Percentiles rank a stretch among this genome's conserved stretches.
Conservation (phyloP, 2,329 filamentous ascomycete genomes). For the Ophiostoma tasmaniense region DNA sequence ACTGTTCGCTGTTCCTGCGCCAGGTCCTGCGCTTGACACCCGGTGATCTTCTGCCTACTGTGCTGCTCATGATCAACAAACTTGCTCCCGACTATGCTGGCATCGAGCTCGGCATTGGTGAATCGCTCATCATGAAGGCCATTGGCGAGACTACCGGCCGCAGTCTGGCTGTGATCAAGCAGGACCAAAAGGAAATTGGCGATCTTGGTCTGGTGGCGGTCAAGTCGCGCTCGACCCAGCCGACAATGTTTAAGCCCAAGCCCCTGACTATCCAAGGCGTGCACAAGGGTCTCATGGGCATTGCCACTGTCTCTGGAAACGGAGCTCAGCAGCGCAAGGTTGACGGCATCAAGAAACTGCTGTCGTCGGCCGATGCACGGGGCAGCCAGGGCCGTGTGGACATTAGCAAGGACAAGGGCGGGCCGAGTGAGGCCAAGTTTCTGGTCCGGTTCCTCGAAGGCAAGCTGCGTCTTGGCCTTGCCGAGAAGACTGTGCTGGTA, state of each 20-base stretch:
- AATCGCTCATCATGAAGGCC: slow-evolving; percentile 97
- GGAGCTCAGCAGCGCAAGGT: slow-evolving; percentile 88
- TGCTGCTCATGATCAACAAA: slow-evolving; percentile 96
- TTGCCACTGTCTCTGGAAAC: slow-evolving; percentile 78
- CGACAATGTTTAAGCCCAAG: slow-evolving; percentile 98
- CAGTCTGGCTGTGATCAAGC: slow-evolving; percentile 81
- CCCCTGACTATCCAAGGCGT: slow-evolving; percentile 78
- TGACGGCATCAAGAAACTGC: slow-evolving; percentile 86
- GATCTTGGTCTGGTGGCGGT: slow-evolving; percentile 91
- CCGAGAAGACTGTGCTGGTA: slow-evolving; percentile 85
- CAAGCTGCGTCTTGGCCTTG: slow-evolving; percentile 82
- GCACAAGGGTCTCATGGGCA: slow-evolving; percentile 76
- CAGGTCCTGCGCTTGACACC: slow-evolving; percentile 92
- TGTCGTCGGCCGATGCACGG: slow-evolving; percentile 79
- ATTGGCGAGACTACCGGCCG: slow-evolving; percentile 92
- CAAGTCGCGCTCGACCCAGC: slow-evolving; percentile 89
- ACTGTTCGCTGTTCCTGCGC: slow-evolving; percentile 82
- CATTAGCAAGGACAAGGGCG: slow-evolving; percentile 85
- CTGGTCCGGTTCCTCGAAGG: slow-evolving; percentile 89
- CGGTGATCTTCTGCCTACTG: slow-evolving; percentile 74
- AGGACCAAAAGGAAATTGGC: slow-evolving; percentile 92
- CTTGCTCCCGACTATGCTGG: slow-evolving; percentile 93
- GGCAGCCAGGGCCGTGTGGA: slow-evolving; percentile 70
- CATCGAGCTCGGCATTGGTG: slow-evolving; percentile 95
- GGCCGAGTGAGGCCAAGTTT: slow-evolving; percentile 89